Conservation (phyloP, 768 basidiomycete genomes). For the Rhodotorula diobovata region DNA sequence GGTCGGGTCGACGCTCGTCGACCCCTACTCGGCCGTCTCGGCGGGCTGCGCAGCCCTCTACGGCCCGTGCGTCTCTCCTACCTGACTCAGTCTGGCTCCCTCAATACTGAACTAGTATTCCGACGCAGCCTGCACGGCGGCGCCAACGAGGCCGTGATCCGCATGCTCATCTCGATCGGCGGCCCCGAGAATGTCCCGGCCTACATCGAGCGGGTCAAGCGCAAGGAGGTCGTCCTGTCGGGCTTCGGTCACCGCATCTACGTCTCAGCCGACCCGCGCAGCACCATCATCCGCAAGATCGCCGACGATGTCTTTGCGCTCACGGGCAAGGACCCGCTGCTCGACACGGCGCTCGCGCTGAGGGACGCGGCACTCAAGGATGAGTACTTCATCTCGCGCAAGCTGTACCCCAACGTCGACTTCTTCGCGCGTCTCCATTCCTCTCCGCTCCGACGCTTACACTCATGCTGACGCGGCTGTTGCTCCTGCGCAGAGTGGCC, state of each 20-base stretch:
- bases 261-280: conserved; percentile 79
- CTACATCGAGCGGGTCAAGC: conserved; percentile 81
- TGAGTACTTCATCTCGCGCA: conserved; percentile 77
- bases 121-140: background rate
- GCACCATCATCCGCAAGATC: conserved; percentile 63
- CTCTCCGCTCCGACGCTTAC: too few relatives aligned
- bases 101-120: background rate
- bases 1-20: conserved; percentile 80
- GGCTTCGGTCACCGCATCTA: conserved; percentile 88
- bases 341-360: conserved; percentile 82
- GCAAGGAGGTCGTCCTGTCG: conserved; percentile 77
- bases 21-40: conserved; percentile 81
- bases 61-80: conserved; percentile 46
- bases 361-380: conserved; percentile 86
- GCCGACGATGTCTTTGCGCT: conserved; percentile 50
- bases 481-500: conserved; percentile 9
- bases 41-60: conserved; percentile 85
- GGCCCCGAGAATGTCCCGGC: conserved; percentile 54
- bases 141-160: conserved; percentile 60
- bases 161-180: conserved; percentile 86
- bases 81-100: background rate
- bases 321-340: conserved; percentile 75
- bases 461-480: background rate
- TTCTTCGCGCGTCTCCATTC: conserved; percentile 45
- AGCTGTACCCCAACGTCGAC: conserved; percentile 83